Evolutionary conservation across 2,329 filamentous ascomycete genomes (phyloP).

Genomic region (Claviceps humidiphila): DNA sequence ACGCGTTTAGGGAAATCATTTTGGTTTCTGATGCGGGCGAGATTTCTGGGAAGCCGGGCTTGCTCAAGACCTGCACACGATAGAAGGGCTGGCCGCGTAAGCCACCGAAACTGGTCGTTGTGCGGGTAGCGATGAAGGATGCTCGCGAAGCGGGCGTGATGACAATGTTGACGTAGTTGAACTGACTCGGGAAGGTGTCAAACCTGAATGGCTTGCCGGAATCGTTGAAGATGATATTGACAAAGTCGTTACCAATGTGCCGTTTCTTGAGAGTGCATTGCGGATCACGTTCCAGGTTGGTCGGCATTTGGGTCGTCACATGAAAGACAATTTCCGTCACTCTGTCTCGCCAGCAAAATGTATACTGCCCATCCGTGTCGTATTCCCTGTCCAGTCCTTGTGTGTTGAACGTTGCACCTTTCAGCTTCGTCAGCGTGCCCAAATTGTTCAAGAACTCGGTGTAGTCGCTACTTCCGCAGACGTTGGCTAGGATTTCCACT

Average conservation of each 20-base stretch:
- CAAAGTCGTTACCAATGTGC: constrained; percentile 94
- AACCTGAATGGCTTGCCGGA: constrained; percentile 83
- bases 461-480: constrained; percentile 77
- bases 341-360: constrained; percentile 87
- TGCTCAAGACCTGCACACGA: constrained; percentile 78
- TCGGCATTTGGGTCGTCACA: constrained; percentile 95
- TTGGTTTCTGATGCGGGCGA: constrained; percentile 83
- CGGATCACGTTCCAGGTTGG: constrained; percentile 61
- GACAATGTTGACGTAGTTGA: constrained; percentile 95
- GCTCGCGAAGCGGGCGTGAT: constrained; percentile 76
- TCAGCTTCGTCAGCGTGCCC: constrained; percentile 67
- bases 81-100: constrained; percentile 47
- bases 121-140: constrained; percentile 56
- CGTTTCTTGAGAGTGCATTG: constrained; percentile 75
- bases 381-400: constrained; percentile 73
- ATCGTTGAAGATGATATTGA: constrained; percentile 97
- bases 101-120: constrained; percentile 18
- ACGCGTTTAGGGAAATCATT: constrained; percentile 68
- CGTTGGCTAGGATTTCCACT: constrained; percentile 73
- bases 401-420: constrained; percentile 79
- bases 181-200: constrained; percentile 83
- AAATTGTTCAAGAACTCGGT: constrained; percentile 71
- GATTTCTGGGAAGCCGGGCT: constrained; percentile 79
- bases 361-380: constrained; percentile 72
- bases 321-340: constrained; percentile 95